phyloP scores from a whole-genome alignment of 176 grass and related monocot species.

The Rhipidocladum racemiflorum region DNA sequence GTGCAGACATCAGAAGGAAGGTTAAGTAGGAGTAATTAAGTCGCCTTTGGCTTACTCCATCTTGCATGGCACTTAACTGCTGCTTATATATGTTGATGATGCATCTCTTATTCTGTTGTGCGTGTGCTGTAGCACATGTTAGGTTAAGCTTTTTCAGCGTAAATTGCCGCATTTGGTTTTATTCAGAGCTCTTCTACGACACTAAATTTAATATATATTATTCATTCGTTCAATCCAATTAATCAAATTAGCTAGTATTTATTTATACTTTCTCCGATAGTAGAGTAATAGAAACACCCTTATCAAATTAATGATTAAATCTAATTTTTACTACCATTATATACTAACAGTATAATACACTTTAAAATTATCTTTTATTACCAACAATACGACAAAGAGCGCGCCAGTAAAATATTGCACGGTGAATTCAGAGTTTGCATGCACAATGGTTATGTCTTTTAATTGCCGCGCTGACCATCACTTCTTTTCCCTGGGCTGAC shows the following conservation, averaged over 20 bases:
- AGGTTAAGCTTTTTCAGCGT: slow-evolving; percentile 42
- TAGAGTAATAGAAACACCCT: too few species aligned
- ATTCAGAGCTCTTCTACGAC: neutral
- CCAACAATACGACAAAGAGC: neutral
- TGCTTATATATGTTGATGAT: neutral
- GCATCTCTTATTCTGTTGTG: neutral
- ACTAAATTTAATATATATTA: too few species aligned
- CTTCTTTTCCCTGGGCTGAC: neutral
- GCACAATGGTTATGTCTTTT: neutral
- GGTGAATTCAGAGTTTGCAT: neutral
- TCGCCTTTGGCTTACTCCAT: slow-evolving; percentile 18
- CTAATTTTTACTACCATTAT: too few species aligned
- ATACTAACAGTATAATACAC: too few species aligned
- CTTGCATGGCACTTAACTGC: slow-evolving; percentile 1
- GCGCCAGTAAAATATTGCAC: neutral
- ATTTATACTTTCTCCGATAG: too few species aligned
- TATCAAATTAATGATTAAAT: too few species aligned
- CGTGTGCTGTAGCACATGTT: slow-evolving; percentile 36
- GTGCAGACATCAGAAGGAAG: slow-evolving; percentile 18
- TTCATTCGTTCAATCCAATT: too few species aligned
- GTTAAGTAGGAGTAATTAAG: neutral
- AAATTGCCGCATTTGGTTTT: slow-evolving; percentile 14
- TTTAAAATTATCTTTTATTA: too few species aligned
- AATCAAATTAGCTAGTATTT: too few species aligned
- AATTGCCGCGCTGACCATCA: neutral